Conservation (phyloP, 306 rosid genomes). For the Elaeagnus macrophylla region DNA sequence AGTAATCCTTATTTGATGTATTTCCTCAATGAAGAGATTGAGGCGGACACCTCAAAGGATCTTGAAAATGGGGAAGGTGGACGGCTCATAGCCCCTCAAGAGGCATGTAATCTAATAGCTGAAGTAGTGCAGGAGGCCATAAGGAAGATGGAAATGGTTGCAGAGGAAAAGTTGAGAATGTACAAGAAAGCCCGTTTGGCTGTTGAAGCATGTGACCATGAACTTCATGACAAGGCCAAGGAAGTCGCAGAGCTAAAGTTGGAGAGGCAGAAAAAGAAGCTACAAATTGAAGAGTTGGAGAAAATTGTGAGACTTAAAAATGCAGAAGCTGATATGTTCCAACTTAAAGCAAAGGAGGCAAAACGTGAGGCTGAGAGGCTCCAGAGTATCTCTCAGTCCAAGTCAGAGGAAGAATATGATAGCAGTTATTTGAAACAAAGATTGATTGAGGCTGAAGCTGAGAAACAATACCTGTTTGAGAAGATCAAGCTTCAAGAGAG, state of each 20-base stretch:
- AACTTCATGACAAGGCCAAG: slow-evolving; percentile 77
- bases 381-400: slow-evolving; percentile 84
- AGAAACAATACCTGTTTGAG: slow-evolving; percentile 91
- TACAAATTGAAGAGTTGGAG: slow-evolving; percentile 83
- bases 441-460: slow-evolving; percentile 89
- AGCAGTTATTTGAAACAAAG: slow-evolving; percentile 81
- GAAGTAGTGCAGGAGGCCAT: slow-evolving; percentile 96
- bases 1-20: slow-evolving; percentile 1
- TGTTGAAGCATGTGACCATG: slow-evolving; percentile 77
- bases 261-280: slow-evolving; percentile 79
- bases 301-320: slow-evolving; percentile 88
- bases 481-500: slow-evolving; percentile 94
- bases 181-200: slow-evolving; percentile 86
- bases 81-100: slow-evolving; percentile 84
- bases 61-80: slow-evolving; percentile 84
- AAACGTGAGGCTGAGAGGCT: slow-evolving; percentile 92
- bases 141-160: slow-evolving; percentile 95
- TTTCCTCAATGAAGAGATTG: slow-evolving; percentile 62
- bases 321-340: slow-evolving; percentile 98
- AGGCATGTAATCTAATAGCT: slow-evolving; percentile 84
- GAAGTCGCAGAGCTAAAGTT: slow-evolving; percentile 74
- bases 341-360: slow-evolving; percentile 85
- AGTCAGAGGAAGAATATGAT: slow-evolving; percentile 92
- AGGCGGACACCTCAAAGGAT: slow-evolving; percentile 58
- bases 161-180: slow-evolving; percentile 96